Evolutionary conservation across 805 yeast species (phyloP).

Genomic region (Lachancea nothofagi): DNA sequence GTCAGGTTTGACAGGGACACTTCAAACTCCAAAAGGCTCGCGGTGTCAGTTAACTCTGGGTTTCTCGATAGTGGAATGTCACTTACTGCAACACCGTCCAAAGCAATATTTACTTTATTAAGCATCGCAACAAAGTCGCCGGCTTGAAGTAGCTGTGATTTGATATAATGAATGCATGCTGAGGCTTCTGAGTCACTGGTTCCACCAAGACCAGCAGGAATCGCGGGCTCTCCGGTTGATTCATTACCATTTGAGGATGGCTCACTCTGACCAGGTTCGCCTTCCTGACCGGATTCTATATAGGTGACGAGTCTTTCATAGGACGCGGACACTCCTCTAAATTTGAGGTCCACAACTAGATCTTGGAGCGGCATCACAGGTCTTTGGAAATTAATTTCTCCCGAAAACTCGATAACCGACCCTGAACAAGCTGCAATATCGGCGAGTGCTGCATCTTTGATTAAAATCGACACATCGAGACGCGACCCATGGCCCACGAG

Average conservation of each 20-base stretch:
- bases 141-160: slow-evolving; percentile 4
- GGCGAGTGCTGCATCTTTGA: slow-evolving; percentile 4
- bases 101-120: slow-evolving; percentile 18
- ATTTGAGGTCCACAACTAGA: slow-evolving; percentile 2
- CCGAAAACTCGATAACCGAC: slow-evolving; percentile 3
- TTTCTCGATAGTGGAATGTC: slow-evolving; percentile 22
- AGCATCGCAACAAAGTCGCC: slow-evolving; percentile 12
- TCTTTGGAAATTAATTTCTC: slow-evolving; percentile 3
- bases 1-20: slow-evolving; percentile 24
- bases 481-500: not conserved
- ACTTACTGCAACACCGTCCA: slow-evolving; percentile 21
- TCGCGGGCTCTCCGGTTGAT: too few relatives aligned
- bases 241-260: too few relatives aligned
- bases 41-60: slow-evolving; percentile 18
- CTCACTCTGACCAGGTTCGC: not conserved
- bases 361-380: slow-evolving; percentile 4
- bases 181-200: not conserved
- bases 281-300: not conserved
- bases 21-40: slow-evolving; percentile 20
- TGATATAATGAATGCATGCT: slow-evolving; percentile 6
- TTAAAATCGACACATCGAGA: slow-evolving; percentile 1
- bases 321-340: slow-evolving; percentile 3
- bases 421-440: slow-evolving; percentile 1
- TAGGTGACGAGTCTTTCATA: not conserved
- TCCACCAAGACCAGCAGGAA: not conserved